Base-by-base conservation (phyloP, 345 rosid genomes). In the Salix dunnii region DNA sequence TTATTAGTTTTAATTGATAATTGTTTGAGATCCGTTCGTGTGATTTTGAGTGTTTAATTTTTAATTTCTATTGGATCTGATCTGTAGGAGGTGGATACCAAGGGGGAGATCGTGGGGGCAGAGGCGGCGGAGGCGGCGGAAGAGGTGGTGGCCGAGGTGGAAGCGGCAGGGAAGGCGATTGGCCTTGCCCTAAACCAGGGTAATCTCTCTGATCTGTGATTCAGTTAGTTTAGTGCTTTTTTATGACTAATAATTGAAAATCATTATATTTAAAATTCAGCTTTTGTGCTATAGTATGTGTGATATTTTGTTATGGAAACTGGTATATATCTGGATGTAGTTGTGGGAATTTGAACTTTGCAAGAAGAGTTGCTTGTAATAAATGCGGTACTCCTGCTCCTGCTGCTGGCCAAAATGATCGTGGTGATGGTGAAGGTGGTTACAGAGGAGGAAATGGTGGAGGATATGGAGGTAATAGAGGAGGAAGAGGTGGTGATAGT, bases 291-390 rank as follows among this genome's bases (percentile, higher is more conserved):
- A 33, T 67, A 25, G 36, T 48, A 70, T 18, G 58, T 53, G 33
- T 73, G 65, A 55, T 70, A 43, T 33, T 70, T 67, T 80, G 80
- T 51, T n/a, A 74, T 79, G 77, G 76, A 77, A 66, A 83, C 69
- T 81, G 79, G 79, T 78, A 48, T 43, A 8, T 79, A 71, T 88
- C 77, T 86, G 74, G 79, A 31, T 90, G 84, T 87, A 96, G 99
- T 79, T 94, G 98, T 86, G 99, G 96, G 82, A 96, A 96, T 87
- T 84, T 88, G 88, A 96, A 96, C 85, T 96, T 96, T 82, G 97
- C 97, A 28, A 92, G 97, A 84, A 89, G 97, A 83, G 83, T 83
- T 72, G 99, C 94, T 77, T 96, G 99, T 88, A 96, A 96, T 90
- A 96, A 92, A 86, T 96, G 98, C 58, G 97, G 97, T 21, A 66